Conservation (phyloP, 2,329 filamentous ascomycete genomes). For the Claviceps maximensis region DNA sequence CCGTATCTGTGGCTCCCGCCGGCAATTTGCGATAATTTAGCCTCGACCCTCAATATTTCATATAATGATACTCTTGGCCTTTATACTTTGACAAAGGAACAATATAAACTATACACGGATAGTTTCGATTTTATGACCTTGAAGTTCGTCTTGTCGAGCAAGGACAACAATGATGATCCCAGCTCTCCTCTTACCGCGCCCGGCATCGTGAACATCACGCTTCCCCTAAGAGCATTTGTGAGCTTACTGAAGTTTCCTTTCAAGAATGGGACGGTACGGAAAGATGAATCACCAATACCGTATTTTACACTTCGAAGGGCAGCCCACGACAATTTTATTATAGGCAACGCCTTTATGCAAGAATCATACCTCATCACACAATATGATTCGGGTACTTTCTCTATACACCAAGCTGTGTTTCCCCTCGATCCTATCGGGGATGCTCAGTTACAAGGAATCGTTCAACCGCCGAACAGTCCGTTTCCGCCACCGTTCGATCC, state of each 20-base stretch:
- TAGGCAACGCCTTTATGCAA: conserved; percentile 58
- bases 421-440: conserved; percentile 28
- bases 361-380: conserved; percentile 49
- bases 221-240: conserved; percentile 37
- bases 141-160: conserved; percentile 43
- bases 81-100: conserved; percentile 49
- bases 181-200: conserved; percentile 33
- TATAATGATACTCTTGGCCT: conserved; percentile 51
- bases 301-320: conserved; percentile 56
- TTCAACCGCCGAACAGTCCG: conserved; percentile 30
- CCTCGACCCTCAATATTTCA: conserved; percentile 46
- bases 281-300: conserved; percentile 30
- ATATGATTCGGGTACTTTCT: conserved; percentile 40
- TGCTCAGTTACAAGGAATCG: conserved; percentile 29
- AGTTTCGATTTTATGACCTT: conserved; percentile 33
- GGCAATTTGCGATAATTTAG: conserved; percentile 49
- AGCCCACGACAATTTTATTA: conserved; percentile 37
- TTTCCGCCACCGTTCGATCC: conserved; percentile 27
- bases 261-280: conserved; percentile 27
- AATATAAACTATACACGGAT: conserved; percentile 32
- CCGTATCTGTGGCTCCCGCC: conserved; percentile 51
- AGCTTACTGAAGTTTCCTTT: conserved; percentile 37
- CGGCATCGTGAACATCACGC: conserved; percentile 43
- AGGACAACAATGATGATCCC: conserved; percentile 39
- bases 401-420: conserved; percentile 41